Base-by-base conservation (phyloP, 345 rosid genomes). In the Nephelium lappaceum region DNA sequence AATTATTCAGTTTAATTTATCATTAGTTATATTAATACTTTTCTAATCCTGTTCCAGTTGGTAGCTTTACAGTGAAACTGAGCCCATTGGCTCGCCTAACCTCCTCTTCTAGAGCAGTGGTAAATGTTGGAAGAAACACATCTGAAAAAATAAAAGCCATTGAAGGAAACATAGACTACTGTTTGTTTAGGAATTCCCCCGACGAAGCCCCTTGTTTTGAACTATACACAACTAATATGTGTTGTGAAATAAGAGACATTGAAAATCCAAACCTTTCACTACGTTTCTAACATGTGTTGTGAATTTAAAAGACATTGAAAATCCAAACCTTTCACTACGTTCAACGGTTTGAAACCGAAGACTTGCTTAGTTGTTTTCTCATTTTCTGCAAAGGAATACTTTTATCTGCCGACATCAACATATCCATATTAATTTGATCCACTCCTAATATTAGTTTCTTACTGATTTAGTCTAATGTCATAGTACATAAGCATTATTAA, bases 141-240 rank as follows among this genome's bases (percentile, higher is more conserved):
- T 31, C 3, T 31, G 3, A 31, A 31, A 31, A 31, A 31, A 31
- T 31, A 31, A 31, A 31, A 31, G 36, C 1, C 3, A 31, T 31
- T 2, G 36, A 31, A 31, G 3, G 36, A 31, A 31, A 31, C 36
- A 31, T 31, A 1, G 36, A 31, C 36, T 31, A 31, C 36, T 31
- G 36, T 31, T 31, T 31, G 66, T 61, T 7, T 6, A 16, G 5
- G 66, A 61, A 25, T 62, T 18, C 42, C 36, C 63, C 19, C 9
- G 36, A 31, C 24, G 0, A 15, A 51, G 74, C 62, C 62, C 61
- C 74, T 51, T 71, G 75, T 8, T 72, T 72, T 72, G 19, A 45
- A 15, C 0, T 12, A 14, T 12, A 69, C 7, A 24, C 39, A 24
- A 14, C 58, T 2, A 23, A 51, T 18, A 11, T 16, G n/a, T 16